These are phyloP conservation scores for Leavenworthia alabamica DNA, from an alignment of 345 rosid genomes.

Conservation along the genomic window DNA sequence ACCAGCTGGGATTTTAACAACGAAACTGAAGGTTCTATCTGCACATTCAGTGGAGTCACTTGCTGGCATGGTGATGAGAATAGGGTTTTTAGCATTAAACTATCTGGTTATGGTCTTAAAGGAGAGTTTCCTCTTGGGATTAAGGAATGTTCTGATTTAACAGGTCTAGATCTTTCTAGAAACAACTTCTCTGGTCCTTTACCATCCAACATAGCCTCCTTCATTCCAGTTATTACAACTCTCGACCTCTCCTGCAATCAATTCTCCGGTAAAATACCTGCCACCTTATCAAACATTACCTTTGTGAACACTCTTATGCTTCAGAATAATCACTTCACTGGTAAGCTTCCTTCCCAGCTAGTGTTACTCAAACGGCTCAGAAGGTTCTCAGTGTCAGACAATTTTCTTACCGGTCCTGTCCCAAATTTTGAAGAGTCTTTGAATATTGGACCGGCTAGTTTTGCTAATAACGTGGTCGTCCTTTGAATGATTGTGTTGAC, in stretches of 20 bases:
- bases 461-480: constrained; percentile 57
- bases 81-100: constrained; percentile 52
- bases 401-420: constrained; percentile 51
- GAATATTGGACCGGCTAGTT: constrained; percentile 3
- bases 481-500: constrained; percentile 38
- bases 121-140: constrained; percentile 64
- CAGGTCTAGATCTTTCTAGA: constrained; percentile 52
- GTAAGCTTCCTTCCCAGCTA: constrained; percentile 47
- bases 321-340: constrained; percentile 51
- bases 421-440: neutral
- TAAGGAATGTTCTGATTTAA: constrained; percentile 37
- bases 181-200: constrained; percentile 53
- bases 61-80: constrained; percentile 90
- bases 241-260: constrained; percentile 63
- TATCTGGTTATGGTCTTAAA: constrained; percentile 52
- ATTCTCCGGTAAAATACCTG: constrained; percentile 55
- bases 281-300: constrained; percentile 25
- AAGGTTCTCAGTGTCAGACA: constrained; percentile 46
- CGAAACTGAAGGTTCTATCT: constrained; percentile 47
- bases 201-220: constrained; percentile 27
- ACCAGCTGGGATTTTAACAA: constrained; percentile 53
- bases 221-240: constrained; percentile 14
- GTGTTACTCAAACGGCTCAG: constrained; percentile 38
- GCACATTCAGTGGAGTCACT: constrained; percentile 58
- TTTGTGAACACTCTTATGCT: constrained; percentile 54